phyloP scores from a whole-genome alignment of 1,284 basidiomycete genomes.

The Lentinula novae-zelandiae region DNA sequence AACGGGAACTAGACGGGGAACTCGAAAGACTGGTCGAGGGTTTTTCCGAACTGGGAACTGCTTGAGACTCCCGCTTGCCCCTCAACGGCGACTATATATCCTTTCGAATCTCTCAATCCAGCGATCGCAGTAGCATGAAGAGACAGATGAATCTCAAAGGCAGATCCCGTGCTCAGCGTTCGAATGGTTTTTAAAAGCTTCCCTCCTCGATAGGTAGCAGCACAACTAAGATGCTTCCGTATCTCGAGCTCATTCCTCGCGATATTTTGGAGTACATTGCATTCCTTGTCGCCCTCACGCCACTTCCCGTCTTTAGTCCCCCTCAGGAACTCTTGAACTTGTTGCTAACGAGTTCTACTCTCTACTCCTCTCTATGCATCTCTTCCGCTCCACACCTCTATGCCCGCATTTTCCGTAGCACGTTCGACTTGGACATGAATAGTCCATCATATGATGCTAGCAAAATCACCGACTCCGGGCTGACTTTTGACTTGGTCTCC shows the following conservation, averaged over 20 bases:
- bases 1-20: background rate
- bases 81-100: constrained; percentile 2
- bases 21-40: background rate
- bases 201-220: constrained; percentile 12
- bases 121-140: background rate
- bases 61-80: background rate
- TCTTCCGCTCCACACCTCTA: constrained; percentile 54
- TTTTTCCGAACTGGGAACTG: background rate
- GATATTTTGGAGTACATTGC: constrained; percentile 54
- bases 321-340: constrained; percentile 40
- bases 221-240: constrained; percentile 33
- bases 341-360: constrained; percentile 35
- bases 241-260: constrained; percentile 41
- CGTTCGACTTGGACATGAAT: constrained; percentile 41
- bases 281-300: constrained; percentile 34
- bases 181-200: constrained; percentile 8
- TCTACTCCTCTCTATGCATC: constrained; percentile 42
- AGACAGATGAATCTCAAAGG: background rate
- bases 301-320: constrained; percentile 25
- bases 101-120: background rate
- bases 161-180: constrained; percentile 14
- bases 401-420: constrained; percentile 51
- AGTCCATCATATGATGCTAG: constrained; percentile 18
- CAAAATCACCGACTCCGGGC: constrained; percentile 36
- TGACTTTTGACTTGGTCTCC: constrained; percentile 42